Base-by-base conservation (phyloP, 208 protist species). In the Leishmania guyanensis region DNA sequence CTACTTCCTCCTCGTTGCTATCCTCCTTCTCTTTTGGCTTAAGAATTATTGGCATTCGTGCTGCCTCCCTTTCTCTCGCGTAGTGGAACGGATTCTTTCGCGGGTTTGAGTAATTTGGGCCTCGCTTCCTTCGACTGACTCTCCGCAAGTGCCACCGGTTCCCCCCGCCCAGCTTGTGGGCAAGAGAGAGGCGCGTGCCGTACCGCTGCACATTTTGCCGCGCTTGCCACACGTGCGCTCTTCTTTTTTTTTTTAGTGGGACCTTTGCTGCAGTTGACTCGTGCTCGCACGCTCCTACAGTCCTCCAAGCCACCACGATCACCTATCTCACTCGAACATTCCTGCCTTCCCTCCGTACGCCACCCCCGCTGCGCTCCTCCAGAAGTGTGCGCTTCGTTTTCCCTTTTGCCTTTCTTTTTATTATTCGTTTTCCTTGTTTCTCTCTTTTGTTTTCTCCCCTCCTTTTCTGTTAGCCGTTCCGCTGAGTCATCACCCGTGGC, bases 401-500 rank as follows among this genome's bases (percentile, higher is more conserved):
- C 20, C 9, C 29, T 9, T 48, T 72, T 39, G 22, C 16, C 0
- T 50, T 50, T 50, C 29, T 26, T n/a, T n/a, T 72, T 50, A 29
- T 20, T 39, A 48, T 48, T 72, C 43, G 16, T 64, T 64, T 64
- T 64, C 58, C n/a, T 39, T 4, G 4, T 3, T 39, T 22, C 48
- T 43, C 36, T 71, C 26, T 26, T 46, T 10, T 26, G n/a, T 48
- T 71, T 10, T 43, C 66, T 48, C 60, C 58, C 29, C 5, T 58
- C 3, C 65, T 10, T 29, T 26, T n/a, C 39, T 48, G 6, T 39
- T 14, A n/a, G 26, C 17, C 17, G 36, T 9, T 71, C 16, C 36
- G 50, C 66, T 39, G 66, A 71, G 66, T 50, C n/a, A 29, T 64
- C 20, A 46, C 73, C 73, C 54, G 54, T 60, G 73, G 26, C 48